Conservation (phyloP, 139 green algal genomes). For the Chloropicon primus region DNA sequence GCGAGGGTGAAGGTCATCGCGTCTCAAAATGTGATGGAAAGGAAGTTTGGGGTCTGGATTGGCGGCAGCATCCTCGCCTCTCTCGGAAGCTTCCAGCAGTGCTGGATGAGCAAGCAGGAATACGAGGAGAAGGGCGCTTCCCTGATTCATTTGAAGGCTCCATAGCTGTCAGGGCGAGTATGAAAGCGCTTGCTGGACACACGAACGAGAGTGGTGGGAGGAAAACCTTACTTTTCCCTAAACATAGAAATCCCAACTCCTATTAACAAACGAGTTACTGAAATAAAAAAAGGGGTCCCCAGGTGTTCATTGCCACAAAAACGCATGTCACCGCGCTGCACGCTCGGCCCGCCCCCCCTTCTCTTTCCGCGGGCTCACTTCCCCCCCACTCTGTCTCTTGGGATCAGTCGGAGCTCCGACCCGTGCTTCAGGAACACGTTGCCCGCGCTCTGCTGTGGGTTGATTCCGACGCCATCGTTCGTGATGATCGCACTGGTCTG, state of each 20-base stretch:
- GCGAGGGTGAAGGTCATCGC: conserved; percentile 59
- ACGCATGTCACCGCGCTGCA: too few species aligned
- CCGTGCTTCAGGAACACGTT: conserved; percentile 97
- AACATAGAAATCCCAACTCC: too few species aligned
- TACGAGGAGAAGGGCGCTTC: conserved; percentile 80
- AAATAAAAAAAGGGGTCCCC: too few species aligned
- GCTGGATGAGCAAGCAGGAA: conserved; percentile 89
- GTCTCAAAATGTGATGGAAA: conserved; percentile 59
- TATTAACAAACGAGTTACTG: too few species aligned
- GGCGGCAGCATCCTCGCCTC: conserved; percentile 84
- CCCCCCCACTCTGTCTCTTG: conserved; percentile 81
- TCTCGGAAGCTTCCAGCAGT: conserved; percentile 90
- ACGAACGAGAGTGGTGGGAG: too few species aligned
- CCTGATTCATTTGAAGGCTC: conserved; percentile 76
- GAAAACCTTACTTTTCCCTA: too few species aligned
- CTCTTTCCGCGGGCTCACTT: too few species aligned
- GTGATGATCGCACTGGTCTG: conserved; percentile 92
- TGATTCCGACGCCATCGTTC: conserved; percentile 96
- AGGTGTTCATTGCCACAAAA: too few species aligned
- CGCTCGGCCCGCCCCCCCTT: too few species aligned
- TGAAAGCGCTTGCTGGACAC: too few species aligned
- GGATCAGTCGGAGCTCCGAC: conserved; percentile 82
- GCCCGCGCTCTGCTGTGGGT: conserved; percentile 76
- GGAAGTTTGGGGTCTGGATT: conserved; percentile 46
- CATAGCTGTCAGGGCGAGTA: too few species aligned